Base-by-base conservation (phyloP, 2,329 filamentous ascomycete genomes). In the Leptographium flavum region DNA sequence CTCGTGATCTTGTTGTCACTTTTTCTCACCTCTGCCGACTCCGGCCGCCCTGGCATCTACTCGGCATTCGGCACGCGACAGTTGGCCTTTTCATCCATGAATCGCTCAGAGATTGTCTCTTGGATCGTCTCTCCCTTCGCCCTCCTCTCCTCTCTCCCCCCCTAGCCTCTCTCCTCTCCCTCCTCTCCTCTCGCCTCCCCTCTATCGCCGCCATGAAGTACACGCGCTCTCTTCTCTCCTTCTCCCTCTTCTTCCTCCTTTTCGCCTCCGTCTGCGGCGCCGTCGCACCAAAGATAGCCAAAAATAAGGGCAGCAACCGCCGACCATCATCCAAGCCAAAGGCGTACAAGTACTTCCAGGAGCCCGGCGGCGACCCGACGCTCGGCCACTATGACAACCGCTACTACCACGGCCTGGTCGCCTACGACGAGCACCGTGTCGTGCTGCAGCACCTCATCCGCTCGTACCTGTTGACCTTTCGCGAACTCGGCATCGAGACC, bases 361-460 rank as follows among this genome's bases (percentile, higher is more conserved):
- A 85, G 57, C 74, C 79, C 0, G 79, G 80, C 42, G 64, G 63
- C 45, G 69, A 70, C 53, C 64, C 76, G 44, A 69, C 70, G 27
- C 69, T 83, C 21, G 74, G 75, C 43, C 84, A 90, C 63, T 90
- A 90, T 61, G 84, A 90, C 60, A 60, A 58, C 22, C 77, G 85
- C 49, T 90, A 72, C 63, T 90, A 82, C 63, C 66, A 69, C 33
- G 63, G 62, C 4, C 63, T 69, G n/a, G 71, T 88, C 9, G 63
- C 69, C 14, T 82, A 87, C 60, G 73, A 75, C 33, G 73, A 80
- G 51, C 77, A 83, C 55, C 70, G 71, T n/a, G 65, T 74, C 25
- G 76, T 76, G 6, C 71, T 90, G 46, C 70, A 71, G 42, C 72
- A 83, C 58, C 76, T 92, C 52, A 74, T 87, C 52, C 75, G 79